A percentile compares a stretch with the other conserved stretches of the same genome.
Conservation (phyloP, 1,284 basidiomycete genomes). For the Singerocomus inundabilis region DNA sequence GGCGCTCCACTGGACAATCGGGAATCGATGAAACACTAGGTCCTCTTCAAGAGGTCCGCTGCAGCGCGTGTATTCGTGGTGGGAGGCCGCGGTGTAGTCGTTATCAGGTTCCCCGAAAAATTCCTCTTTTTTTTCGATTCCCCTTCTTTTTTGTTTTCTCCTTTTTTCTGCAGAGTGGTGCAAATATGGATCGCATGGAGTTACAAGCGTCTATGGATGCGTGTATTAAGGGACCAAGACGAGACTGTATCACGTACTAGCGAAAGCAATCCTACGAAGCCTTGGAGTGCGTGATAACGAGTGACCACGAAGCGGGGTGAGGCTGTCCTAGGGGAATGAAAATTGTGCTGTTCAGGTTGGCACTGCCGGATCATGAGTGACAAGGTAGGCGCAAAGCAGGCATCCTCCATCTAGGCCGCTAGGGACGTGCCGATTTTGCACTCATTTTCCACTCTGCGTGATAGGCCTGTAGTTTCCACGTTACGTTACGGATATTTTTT, state of each 20-base stretch:
- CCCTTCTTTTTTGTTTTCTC: not conserved
- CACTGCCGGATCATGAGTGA: constrained; percentile 19
- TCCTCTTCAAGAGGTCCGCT: constrained; percentile 18
- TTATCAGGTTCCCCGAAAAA: constrained; percentile 4
- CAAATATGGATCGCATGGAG: constrained; percentile 9
- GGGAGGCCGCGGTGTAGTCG: constrained; percentile 4
- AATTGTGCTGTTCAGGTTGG: constrained; percentile 5
- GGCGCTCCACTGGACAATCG: constrained; percentile 21
- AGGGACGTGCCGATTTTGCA: constrained; percentile 6
- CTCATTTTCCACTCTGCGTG: constrained; percentile 18
- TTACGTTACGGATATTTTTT: constrained; percentile 25
- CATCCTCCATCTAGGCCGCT: constrained; percentile 11
- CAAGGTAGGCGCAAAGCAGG: constrained; percentile 17
- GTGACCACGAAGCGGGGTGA: constrained; percentile 10
- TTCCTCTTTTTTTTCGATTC: too few species aligned
- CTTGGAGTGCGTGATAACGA: constrained; percentile 10
- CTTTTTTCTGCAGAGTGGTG: constrained; percentile 2
- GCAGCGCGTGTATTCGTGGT: constrained; percentile 5
- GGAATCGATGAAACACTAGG: constrained; percentile 10
- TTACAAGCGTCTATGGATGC: constrained; percentile 15
- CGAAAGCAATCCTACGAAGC: constrained; percentile 11
- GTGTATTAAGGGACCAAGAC: constrained; percentile 25
- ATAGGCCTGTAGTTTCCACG: constrained; percentile 19
- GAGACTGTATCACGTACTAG: constrained; percentile 8
- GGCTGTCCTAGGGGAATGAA: constrained; percentile 31